Evolutionary conservation across 352 stramenopile genomes (phyloP).

Genomic region (Peronospora destructor): DNA sequence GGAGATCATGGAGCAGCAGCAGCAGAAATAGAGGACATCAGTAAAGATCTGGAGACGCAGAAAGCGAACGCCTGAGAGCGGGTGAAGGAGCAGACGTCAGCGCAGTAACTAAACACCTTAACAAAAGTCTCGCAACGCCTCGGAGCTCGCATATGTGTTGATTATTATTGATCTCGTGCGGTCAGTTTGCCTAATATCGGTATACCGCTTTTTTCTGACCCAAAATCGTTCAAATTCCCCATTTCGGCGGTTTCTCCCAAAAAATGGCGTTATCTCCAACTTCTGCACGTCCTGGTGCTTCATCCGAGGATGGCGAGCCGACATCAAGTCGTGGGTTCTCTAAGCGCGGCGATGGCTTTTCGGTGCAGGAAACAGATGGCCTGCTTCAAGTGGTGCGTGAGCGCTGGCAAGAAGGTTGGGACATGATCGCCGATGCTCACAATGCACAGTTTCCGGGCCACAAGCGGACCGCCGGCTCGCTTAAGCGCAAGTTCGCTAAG

Average conservation of each 20-base stretch:
- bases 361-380: slow-evolving; percentile 27
- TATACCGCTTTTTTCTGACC: background rate
- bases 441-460: slow-evolving; percentile 32
- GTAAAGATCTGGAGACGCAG: background rate
- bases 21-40: slow-evolving; percentile 45
- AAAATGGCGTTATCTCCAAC: slow-evolving; percentile 26
- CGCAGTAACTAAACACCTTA: slow-evolving; percentile 13
- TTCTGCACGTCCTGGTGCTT: slow-evolving; percentile 4
- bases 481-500: slow-evolving; percentile 37
- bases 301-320: slow-evolving; percentile 8
- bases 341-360: slow-evolving; percentile 31
- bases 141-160: background rate
- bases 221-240: slow-evolving; percentile 9
- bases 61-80: background rate
- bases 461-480: slow-evolving; percentile 25
- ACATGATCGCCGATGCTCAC: slow-evolving; percentile 28
- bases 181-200: no score
- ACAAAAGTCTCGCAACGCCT: slow-evolving; percentile 1
- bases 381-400: slow-evolving; percentile 24
- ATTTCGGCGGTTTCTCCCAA: slow-evolving; percentile 18
- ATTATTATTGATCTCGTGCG: background rate
- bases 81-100: background rate
- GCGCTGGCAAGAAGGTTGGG: slow-evolving; percentile 31
- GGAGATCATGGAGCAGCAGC: slow-evolving; percentile 82
- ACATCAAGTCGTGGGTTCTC: slow-evolving; percentile 11